Evolutionary conservation across 805 yeast genomes (phyloP).

Genomic region (Cyberlindnera mycetangii): DNA sequence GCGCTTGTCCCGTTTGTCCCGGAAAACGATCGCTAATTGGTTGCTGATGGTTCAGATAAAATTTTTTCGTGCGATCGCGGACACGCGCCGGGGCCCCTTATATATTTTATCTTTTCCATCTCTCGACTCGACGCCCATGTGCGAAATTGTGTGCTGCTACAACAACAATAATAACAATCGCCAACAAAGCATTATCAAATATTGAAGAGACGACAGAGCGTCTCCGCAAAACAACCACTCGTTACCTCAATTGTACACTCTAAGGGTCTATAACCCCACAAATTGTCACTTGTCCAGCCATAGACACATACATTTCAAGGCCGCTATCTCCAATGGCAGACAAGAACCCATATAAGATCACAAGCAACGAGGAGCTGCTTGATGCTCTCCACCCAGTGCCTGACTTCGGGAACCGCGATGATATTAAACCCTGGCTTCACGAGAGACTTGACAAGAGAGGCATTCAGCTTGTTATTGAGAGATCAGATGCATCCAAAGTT

Average conservation of each 20-base stretch:
- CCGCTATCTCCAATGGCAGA: slow-evolving; percentile 1
- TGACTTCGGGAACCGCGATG: slow-evolving; percentile 23
- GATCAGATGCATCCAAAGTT: slow-evolving; percentile 31
- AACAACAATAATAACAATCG: no score
- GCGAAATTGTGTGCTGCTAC: not conserved
- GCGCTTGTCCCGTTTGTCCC: slow-evolving; percentile 12
- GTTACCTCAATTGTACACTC: no score
- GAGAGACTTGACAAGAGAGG: slow-evolving; percentile 22
- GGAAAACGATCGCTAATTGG: slow-evolving; percentile 14
- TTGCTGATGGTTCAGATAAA: slow-evolving; percentile 28
- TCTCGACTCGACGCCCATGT: not conserved
- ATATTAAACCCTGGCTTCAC: slow-evolving; percentile 29
- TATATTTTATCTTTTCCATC: slow-evolving; percentile 20
- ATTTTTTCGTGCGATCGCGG: slow-evolving; percentile 13
- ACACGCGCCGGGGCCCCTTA: slow-evolving; percentile 3
- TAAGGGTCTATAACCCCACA: no score
- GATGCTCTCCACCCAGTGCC: slow-evolving; percentile 28
- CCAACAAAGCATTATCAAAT: no score
- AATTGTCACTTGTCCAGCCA: no score
- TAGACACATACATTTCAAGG: no score
- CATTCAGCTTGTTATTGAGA: slow-evolving; percentile 29
- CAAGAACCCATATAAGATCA: slow-evolving; percentile 13
- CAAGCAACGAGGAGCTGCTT: slow-evolving; percentile 24
- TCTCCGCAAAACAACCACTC: no score
- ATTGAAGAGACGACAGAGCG: no score